These are phyloP conservation scores for Sinapis alba DNA, from an alignment of 441 rosid genomes.

Conservation along the genomic window DNA sequence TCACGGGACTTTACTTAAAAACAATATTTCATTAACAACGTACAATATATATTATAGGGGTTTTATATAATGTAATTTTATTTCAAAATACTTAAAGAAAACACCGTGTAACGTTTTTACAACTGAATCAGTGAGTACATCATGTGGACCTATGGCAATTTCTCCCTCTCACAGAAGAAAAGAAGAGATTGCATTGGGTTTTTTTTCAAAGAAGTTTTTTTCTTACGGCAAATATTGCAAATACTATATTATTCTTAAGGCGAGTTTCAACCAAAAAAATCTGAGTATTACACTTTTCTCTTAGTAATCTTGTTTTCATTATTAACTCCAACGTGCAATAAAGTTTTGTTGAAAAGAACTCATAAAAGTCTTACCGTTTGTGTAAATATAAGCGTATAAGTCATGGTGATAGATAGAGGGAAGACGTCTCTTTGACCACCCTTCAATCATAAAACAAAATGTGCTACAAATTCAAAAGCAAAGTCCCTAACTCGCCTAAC, in stretches of 20 bases:
- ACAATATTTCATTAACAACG: neutral
- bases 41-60: neutral
- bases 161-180: neutral
- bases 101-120: neutral
- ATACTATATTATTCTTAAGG: neutral
- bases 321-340: neutral
- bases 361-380: conserved; percentile 13
- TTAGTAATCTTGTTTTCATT: neutral
- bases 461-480: conserved; percentile 31
- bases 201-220: too few relatives aligned
- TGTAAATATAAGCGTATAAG: conserved; percentile 22
- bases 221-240: neutral
- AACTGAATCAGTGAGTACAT: neutral
- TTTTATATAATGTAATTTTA: neutral
- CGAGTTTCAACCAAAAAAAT: neutral
- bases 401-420: conserved; percentile 30
- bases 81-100: neutral
- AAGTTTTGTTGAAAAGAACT: neutral
- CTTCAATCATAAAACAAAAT: conserved; percentile 12
- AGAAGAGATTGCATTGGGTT: neutral
- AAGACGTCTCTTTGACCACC: conserved; percentile 43
- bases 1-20: neutral
- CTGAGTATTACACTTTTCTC: neutral
- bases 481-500: conserved; percentile 42
- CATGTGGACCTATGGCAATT: neutral